phyloP scores from a whole-genome alignment of 192 early-diverging fungal genomes.

The Coemansia sp. region DNA sequence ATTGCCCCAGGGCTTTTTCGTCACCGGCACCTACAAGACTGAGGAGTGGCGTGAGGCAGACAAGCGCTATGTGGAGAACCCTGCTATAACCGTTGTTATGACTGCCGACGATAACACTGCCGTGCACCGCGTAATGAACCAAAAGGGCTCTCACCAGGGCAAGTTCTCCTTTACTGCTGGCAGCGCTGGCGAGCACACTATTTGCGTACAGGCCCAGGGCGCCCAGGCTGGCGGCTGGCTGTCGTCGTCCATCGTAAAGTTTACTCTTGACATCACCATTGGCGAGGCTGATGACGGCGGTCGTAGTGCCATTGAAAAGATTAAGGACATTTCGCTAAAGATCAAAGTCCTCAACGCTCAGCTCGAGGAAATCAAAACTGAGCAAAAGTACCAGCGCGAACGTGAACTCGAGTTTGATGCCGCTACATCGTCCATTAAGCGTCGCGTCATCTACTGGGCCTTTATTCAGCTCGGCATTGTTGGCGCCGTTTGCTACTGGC shows the following conservation, averaged over 20 bases:
- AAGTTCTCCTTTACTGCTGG: constrained; percentile 91
- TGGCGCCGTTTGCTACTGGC: constrained; percentile 79
- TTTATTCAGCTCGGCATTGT: constrained; percentile 84
- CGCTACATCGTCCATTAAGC: constrained; percentile 82
- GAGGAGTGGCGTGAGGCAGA: constrained; percentile 76
- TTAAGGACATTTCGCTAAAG: constrained; percentile 69
- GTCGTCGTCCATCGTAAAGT: constrained; percentile 56
- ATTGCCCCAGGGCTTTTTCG: constrained; percentile 85
- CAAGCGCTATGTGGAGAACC: constrained; percentile 65
- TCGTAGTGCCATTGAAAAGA: constrained; percentile 53
- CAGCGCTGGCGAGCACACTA: constrained; percentile 86
- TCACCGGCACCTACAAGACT: constrained; percentile 82
- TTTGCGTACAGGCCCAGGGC: constrained; percentile 78
- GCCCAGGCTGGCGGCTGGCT: constrained; percentile 72
- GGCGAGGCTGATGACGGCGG: constrained; percentile 67
- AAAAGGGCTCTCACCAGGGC: constrained; percentile 72
- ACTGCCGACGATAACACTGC: constrained; percentile 69
- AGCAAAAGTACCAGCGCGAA: constrained; percentile 91
- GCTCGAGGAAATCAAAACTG: constrained; percentile 79
- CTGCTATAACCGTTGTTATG: constrained; percentile 66
- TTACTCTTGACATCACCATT: constrained; percentile 68
- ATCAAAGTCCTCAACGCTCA: constrained; percentile 82
- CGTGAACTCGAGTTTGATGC: constrained; percentile 91
- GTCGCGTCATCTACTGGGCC: constrained; percentile 85
- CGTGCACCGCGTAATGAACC: constrained; percentile 67